Percentiles rank a stretch among this genome's conserved stretches.
Conservation (phyloP, 208 protist genomes). For the Naegleria fowleri region DNA sequence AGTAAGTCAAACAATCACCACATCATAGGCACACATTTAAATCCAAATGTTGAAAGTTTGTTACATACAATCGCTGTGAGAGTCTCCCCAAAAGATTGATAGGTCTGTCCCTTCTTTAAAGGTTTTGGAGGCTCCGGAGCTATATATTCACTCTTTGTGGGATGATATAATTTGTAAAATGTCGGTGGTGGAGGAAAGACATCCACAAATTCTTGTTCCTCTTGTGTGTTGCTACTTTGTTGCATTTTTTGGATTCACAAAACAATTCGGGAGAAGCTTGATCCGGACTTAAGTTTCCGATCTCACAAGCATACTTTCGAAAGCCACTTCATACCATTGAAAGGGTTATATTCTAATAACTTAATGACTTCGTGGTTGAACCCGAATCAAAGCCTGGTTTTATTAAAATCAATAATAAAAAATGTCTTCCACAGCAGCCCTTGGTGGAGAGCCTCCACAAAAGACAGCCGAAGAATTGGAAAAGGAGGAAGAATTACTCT, state of each 20-base stretch:
- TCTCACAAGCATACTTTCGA: too few species aligned
- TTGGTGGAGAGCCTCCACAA: background rate
- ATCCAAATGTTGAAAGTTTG: background rate
- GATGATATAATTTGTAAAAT: conserved; percentile 4
- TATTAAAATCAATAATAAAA: background rate
- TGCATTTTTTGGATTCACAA: too few species aligned
- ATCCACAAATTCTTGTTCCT: background rate
- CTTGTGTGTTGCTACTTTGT: background rate
- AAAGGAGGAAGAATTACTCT: conserved; percentile 59
- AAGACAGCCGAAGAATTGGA: background rate
- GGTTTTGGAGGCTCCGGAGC: background rate
- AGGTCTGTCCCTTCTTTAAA: background rate
- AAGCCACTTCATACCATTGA: too few species aligned
- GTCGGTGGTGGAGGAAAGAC: background rate
- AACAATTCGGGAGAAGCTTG: too few species aligned
- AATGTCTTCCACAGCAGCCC: background rate
- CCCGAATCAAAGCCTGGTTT: too few species aligned
- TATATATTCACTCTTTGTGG: background rate
- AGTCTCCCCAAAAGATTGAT: background rate
- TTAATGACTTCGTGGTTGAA: too few species aligned
- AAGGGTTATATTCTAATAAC: too few species aligned
- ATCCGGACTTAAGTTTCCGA: too few species aligned
- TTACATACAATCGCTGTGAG: background rate
- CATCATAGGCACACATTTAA: background rate
- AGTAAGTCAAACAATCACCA: too few species aligned